Percentiles rank a stretch among this genome's conserved stretches.
Evolutionary conservation across 305 asterid species (phyloP).

Genomic region (Rubia tinctorum): DNA sequence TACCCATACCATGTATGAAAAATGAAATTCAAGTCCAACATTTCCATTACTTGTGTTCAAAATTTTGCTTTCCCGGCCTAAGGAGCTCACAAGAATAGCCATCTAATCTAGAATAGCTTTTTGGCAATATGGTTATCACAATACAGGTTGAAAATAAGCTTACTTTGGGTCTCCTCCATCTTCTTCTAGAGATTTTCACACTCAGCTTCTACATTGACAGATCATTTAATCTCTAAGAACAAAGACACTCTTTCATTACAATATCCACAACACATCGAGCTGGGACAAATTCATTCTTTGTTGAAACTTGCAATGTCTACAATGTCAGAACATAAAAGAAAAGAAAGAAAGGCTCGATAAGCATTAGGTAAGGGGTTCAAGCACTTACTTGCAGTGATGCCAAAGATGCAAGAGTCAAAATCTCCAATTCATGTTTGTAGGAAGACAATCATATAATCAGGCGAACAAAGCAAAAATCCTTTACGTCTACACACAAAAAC

Average conservation of each 20-base stretch:
- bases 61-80: no score
- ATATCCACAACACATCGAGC: slow-evolving; percentile 64
- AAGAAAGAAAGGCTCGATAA: background rate
- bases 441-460: slow-evolving; percentile 40
- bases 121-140: no score
- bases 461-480: slow-evolving; percentile 70
- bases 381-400: slow-evolving; percentile 61
- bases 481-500: slow-evolving; percentile 44
- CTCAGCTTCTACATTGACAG: slow-evolving; percentile 60
- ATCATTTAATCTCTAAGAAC: slow-evolving; percentile 52
- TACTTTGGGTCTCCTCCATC: slow-evolving; percentile 77
- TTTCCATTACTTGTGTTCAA: no score
- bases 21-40: no score
- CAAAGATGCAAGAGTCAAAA: slow-evolving; percentile 67
- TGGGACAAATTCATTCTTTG: slow-evolving; percentile 59
- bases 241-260: slow-evolving; percentile 66
- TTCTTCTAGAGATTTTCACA: slow-evolving; percentile 73
- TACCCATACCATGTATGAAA: no score
- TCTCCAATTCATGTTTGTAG: slow-evolving; percentile 58
- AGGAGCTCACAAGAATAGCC: no score
- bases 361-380: background rate
- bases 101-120: no score
- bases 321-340: slow-evolving; percentile 1
- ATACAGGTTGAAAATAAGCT: slow-evolving; percentile 10
- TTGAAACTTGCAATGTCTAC: slow-evolving; percentile 46